Conservation (phyloP, 495 filamentous ascomycete species). For the Pseudomonodictys pantanalensis region DNA sequence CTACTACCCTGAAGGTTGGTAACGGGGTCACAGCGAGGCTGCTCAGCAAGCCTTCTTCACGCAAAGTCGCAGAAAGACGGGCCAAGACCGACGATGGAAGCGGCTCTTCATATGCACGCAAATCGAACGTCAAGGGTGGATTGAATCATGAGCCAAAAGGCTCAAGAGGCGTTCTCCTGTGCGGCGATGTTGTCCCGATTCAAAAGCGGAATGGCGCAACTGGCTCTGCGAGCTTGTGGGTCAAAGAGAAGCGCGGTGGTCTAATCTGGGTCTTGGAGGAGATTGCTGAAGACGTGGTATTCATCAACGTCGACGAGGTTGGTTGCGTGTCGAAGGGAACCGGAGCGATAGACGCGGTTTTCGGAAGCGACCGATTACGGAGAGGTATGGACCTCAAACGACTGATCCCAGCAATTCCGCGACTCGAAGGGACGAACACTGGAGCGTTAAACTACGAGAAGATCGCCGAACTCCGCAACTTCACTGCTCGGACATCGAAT, state of each 20-base stretch:
- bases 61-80: slow-evolving; percentile 52
- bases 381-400: slow-evolving; percentile 68
- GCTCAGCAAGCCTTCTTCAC: slow-evolving; percentile 81
- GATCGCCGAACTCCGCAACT: slow-evolving; percentile 68
- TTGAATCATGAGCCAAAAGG: slow-evolving; percentile 61
- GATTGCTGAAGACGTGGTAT: slow-evolving; percentile 88
- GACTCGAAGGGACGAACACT: slow-evolving; percentile 56
- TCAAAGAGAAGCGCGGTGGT: slow-evolving; percentile 91
- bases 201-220: slow-evolving; percentile 88
- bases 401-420: slow-evolving; percentile 78
- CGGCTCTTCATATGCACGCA: slow-evolving; percentile 55
- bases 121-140: slow-evolving; percentile 44
- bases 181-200: slow-evolving; percentile 96
- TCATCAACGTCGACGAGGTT: slow-evolving; percentile 66
- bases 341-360: slow-evolving; percentile 72
- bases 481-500: slow-evolving; percentile 72
- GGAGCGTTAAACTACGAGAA: slow-evolving; percentile 70
- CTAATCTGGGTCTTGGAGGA: slow-evolving; percentile 98
- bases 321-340: slow-evolving; percentile 64
- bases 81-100: slow-evolving; percentile 74
- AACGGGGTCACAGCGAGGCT: slow-evolving; percentile 82
- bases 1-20: slow-evolving; percentile 57
- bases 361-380: slow-evolving; percentile 66
- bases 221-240: slow-evolving; percentile 93
- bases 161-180: slow-evolving; percentile 86